Conservation (phyloP, 83 land plant species). For the Thuja plicata region DNA sequence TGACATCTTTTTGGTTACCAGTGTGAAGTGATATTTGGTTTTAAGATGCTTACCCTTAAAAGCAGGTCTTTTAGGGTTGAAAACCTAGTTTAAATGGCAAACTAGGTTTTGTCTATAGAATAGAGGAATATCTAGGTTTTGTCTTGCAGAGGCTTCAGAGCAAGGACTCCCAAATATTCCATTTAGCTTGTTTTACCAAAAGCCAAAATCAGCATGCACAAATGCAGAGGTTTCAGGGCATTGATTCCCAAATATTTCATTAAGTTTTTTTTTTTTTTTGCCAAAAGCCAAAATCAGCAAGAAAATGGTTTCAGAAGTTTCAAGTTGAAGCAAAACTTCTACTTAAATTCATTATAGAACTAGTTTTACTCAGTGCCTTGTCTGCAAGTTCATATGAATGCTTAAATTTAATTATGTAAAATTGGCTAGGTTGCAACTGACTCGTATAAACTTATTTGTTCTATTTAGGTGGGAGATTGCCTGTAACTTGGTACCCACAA, state of each 20-base stretch:
- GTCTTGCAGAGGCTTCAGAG: background rate
- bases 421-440: background rate
- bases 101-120: no score
- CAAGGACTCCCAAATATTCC: background rate
- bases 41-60: background rate
- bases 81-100: background rate
- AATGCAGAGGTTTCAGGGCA: background rate
- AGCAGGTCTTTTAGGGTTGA: background rate
- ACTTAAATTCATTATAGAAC: background rate
- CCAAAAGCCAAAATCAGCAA: background rate
- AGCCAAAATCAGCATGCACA: background rate
- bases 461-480: conserved; percentile 60
- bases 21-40: no score
- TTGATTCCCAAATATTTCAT: background rate
- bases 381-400: background rate
- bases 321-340: background rate
- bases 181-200: background rate
- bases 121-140: no score
- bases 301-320: background rate
- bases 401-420: background rate
- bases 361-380: background rate
- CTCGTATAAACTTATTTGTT: background rate
- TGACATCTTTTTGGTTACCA: background rate
- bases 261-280: background rate
- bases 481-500: conserved; percentile 78